Evolutionary conservation across 129 eudicot species (phyloP).

Genomic region (Tagetes erecta): DNA sequence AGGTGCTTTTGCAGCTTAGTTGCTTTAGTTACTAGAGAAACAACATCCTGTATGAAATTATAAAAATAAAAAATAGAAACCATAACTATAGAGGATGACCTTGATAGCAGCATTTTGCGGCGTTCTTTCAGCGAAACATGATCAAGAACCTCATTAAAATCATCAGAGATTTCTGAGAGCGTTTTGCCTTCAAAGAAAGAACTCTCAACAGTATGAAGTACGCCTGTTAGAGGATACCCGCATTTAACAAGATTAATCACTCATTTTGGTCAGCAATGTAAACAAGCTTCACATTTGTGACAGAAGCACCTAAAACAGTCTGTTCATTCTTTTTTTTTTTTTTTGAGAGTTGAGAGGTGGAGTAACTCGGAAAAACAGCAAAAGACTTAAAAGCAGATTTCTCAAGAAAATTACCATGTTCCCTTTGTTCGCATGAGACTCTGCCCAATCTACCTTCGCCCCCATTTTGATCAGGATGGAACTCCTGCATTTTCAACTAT

Average conservation of each 20-base stretch:
- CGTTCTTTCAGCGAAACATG: conserved; percentile 60
- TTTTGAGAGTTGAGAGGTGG: neutral
- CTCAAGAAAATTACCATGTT: conserved; percentile 31
- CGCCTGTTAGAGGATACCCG: conserved; percentile 17
- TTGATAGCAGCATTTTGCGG: conserved; percentile 59
- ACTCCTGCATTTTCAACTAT: conserved; percentile 28
- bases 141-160: conserved; percentile 58
- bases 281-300: conserved; percentile 21
- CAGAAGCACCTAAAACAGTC: neutral
- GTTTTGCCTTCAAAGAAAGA: conserved; percentile 16
- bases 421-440: conserved; percentile 29
- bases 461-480: conserved; percentile 26
- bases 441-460: conserved; percentile 29
- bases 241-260: conserved; percentile 13
- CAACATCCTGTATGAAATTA: neutral
- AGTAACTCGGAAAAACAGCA: neutral
- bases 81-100: conserved; percentile 39
- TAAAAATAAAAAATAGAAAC: neutral
- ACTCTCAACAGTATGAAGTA: neutral
- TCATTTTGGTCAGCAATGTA: neutral
- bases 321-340: neutral
- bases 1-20: conserved; percentile 11
- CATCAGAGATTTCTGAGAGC: conserved; percentile 26
- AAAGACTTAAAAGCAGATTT: neutral
- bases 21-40: conserved; percentile 17